A percentile compares a stretch with the other conserved stretches of the same genome.
Conservation (phyloP, 176 grass and related monocot genomes). For the Guadua angustifolia region DNA sequence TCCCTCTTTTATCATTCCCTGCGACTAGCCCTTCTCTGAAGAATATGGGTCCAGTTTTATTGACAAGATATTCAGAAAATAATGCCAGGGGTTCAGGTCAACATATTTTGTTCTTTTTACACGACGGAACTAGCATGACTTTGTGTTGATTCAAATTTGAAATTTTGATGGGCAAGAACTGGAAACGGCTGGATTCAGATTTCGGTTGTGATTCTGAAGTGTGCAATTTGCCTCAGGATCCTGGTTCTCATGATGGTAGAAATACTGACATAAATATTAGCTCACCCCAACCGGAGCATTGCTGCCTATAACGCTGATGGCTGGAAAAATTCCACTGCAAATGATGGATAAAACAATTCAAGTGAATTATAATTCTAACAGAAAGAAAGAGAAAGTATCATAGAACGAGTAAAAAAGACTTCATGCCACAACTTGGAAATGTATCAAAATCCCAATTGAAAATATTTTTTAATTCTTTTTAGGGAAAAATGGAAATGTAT, state of each 20-base stretch:
- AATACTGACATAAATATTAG: slow-evolving; percentile 10
- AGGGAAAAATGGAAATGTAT: too few species aligned
- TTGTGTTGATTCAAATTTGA: not conserved
- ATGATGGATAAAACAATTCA: slow-evolving; percentile 22
- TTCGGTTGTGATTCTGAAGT: not conserved
- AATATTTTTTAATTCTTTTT: too few species aligned
- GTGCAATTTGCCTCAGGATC: not conserved
- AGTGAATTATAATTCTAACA: not conserved
- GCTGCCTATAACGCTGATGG: slow-evolving; percentile 38
- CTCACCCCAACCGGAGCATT: slow-evolving; percentile 58
- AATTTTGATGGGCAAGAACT: not conserved
- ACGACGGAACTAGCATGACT: not conserved
- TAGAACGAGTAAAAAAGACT: not conserved
- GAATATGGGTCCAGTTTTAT: not conserved
- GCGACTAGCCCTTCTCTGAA: not conserved
- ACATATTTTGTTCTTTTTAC: not conserved
- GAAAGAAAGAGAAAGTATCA: not conserved
- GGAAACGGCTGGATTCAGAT: not conserved
- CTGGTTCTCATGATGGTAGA: not conserved
- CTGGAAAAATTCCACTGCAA: slow-evolving; percentile 63
- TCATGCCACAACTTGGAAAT: not conserved
- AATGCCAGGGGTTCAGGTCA: not conserved
- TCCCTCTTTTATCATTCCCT: not conserved
- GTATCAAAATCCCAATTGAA: too few species aligned
- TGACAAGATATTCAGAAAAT: not conserved